Base-by-base conservation (phyloP, 164 flowering plant genomes). In the Euptelea pleiosperma region DNA sequence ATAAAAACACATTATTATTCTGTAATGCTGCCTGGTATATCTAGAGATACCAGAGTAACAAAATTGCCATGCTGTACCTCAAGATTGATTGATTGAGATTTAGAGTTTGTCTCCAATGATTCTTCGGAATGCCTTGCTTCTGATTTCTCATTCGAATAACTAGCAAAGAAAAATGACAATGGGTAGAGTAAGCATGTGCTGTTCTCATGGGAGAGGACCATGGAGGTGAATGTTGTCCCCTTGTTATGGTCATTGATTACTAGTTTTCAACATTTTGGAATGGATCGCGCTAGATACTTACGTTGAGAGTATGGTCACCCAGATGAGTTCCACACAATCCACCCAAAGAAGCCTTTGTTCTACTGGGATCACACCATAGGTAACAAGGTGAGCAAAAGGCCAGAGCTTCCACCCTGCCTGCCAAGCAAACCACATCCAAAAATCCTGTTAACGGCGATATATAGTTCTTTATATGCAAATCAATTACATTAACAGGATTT, bases 361-460 rank as follows among this genome's bases (percentile, higher is more conserved):
- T 37, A 93, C 75, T 3, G 97, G 98, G 49, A 93, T 65, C 30
- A 82, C 72, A 49, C 98, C 96, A 69, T 93, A 93, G 8, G 98
- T 93, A 54, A 93, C 67, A 36, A 93, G 68, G 66, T 89, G 98
- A 58, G 97, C 98, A 75, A 93, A 93, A 30, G 97, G 98, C 98
- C 98, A 93, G 53, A 93, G 94, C 73, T 93, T 93, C 98, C 98
- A 93, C 3, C 98, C 98, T 9, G 98, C 97, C 98, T 93, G 84
- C 58, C 53, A 67, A 45, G 47, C 47, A 62, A 68, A 73, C 18
- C 45, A 53, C 1, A 48, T 3, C 21, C 18, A 11, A 15, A 46
- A 37, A 10, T 19, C 1, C 29, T 24, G 21, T 50, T 31, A 51
- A 41, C 24, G 10, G 22, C 22, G 36, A 6, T n/a, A n/a, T n/a